Percentiles rank a stretch among this genome's conserved stretches.
Evolutionary conservation across 345 rosid species (phyloP).

Genomic region (Ceriops tagal): DNA sequence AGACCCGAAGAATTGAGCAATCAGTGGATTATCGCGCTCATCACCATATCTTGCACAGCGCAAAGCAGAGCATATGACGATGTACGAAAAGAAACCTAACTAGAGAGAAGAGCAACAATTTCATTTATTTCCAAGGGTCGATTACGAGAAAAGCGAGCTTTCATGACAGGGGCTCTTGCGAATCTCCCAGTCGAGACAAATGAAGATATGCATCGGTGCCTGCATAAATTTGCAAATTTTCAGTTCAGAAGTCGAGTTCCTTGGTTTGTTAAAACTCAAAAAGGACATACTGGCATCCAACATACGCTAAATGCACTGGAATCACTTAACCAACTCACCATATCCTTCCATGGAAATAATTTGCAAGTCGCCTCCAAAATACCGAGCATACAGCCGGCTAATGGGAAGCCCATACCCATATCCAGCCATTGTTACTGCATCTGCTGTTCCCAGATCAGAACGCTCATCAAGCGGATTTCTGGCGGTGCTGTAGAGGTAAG

Average conservation of each 20-base stretch:
- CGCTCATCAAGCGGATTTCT: constrained; percentile 77
- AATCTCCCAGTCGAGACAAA: constrained; percentile 59
- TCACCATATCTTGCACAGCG: too few relatives aligned
- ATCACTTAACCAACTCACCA: constrained; percentile 53
- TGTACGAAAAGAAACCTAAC: too few relatives aligned
- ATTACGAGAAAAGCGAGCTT: background rate
- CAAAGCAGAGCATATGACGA: too few relatives aligned
- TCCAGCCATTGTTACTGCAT: constrained; percentile 86
- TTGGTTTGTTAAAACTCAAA: background rate
- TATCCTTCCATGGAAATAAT: constrained; percentile 98
- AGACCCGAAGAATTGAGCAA: too few relatives aligned
- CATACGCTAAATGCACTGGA: background rate
- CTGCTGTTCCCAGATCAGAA: constrained; percentile 56
- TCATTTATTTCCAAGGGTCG: background rate
- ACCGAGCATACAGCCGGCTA: constrained; percentile 90
- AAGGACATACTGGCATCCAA: background rate
- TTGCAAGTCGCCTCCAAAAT: constrained; percentile 97
- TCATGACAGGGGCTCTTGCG: constrained; percentile 76
- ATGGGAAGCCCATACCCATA: constrained; percentile 94
- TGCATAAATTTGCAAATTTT: constrained; percentile 16
- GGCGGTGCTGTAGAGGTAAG: constrained; percentile 94
- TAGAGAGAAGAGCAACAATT: too few relatives aligned
- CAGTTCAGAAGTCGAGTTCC: background rate
- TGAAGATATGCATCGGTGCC: constrained; percentile 90
- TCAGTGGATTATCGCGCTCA: too few relatives aligned